phyloP scores from a whole-genome alignment of 345 rosid genomes.

The Murraya koenigii region DNA sequence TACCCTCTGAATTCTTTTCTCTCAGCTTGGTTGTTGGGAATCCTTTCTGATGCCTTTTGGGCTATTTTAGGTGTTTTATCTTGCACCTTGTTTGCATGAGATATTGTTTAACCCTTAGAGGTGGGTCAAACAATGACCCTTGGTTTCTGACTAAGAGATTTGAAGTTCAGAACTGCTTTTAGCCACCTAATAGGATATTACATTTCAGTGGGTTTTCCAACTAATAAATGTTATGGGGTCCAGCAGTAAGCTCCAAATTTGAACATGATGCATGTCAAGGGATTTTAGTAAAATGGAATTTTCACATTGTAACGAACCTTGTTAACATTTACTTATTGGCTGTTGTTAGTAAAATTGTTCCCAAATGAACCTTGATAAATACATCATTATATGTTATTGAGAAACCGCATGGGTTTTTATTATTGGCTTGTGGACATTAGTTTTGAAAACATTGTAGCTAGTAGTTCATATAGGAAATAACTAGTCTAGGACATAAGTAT shows the following conservation, averaged over 20 bases:
- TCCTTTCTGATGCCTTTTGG: constrained; percentile 8
- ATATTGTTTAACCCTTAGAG: background rate
- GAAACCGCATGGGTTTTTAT: background rate
- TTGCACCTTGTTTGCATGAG: background rate
- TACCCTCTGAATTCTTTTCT: background rate
- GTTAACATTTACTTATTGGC: background rate
- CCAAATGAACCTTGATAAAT: background rate
- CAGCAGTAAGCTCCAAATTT: background rate
- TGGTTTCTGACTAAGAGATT: background rate
- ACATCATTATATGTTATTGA: background rate
- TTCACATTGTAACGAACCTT: background rate
- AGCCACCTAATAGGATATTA: background rate
- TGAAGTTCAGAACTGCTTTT: background rate
- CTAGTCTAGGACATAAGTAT: background rate
- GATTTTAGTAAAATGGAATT: background rate
- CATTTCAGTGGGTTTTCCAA: background rate
- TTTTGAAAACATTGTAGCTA: background rate
- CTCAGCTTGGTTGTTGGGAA: background rate
- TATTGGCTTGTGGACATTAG: background rate
- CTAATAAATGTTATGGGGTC: background rate
- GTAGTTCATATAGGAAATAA: background rate
- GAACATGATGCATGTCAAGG: background rate
- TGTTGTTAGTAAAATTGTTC: background rate
- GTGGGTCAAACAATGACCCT: background rate
- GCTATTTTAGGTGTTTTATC: constrained; percentile 1